These are phyloP conservation scores for Babesia ovata DNA, from an alignment of 169 alveolate species.

Conservation along the genomic window DNA sequence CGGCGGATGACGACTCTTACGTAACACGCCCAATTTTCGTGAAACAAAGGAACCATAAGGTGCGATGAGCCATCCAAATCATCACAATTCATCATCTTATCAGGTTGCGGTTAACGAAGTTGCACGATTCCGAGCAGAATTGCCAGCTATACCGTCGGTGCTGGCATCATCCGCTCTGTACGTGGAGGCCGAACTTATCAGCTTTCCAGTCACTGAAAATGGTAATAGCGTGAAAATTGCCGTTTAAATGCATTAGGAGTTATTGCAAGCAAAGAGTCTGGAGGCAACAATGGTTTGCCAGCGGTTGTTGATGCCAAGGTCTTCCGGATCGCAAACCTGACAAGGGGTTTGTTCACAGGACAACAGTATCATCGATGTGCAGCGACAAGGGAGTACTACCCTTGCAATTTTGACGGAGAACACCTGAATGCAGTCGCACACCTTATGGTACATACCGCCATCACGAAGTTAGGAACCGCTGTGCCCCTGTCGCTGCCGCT, in stretches of 20 bases:
- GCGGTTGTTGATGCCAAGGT: constrained; percentile 14
- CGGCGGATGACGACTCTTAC: constrained; percentile 17
- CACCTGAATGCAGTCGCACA: constrained; percentile 20
- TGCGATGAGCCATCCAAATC: background rate
- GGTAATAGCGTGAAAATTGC: background rate
- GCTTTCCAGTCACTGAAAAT: background rate
- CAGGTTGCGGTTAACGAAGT: constrained; percentile 37
- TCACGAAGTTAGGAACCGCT: background rate
- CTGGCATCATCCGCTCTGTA: constrained; percentile 17
- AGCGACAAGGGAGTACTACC: constrained; percentile 10
- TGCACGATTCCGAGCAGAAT: constrained; percentile 27
- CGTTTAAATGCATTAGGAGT: background rate
- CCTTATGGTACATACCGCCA: constrained; percentile 1
- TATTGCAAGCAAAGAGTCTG: background rate
- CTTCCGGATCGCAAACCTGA: constrained; percentile 14
- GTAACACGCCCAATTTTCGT: constrained; percentile 12
- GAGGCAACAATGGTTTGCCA: background rate
- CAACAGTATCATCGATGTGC: background rate
- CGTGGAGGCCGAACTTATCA: constrained; percentile 31
- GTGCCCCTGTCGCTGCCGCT: background rate
- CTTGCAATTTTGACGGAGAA: constrained; percentile 18
- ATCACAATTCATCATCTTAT: background rate
- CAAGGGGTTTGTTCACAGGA: background rate
- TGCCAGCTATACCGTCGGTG: constrained; percentile 50
- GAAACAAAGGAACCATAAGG: background rate